Evolutionary conservation across 192 early-diverging fungal genomes (phyloP), one percentile per base, ranked within the genome.

Genomic region (Phlyctochytrium bullatum): DNA sequence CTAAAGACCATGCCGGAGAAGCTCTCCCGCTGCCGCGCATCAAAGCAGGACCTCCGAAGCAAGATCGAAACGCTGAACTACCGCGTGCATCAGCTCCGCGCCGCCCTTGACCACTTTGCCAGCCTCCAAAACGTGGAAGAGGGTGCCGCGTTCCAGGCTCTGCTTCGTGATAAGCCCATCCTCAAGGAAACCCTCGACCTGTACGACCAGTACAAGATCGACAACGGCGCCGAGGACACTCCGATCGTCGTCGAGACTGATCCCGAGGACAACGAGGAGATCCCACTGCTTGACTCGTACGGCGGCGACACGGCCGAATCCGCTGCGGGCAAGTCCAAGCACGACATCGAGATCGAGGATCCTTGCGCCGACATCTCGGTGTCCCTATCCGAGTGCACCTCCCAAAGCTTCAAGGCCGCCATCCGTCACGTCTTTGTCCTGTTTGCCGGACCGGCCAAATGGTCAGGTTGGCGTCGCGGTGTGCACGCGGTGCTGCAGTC

Each of bases 171-270:
- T 20, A 73, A 78, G 35, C 65, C 61, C 1, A 66, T 70, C 30
- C 35, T 91, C 23, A 79, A 84, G 32, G 64, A 67, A 25, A 83
- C 90, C 0, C 78, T 91, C 30, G 63, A 72, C 20, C 78, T 73
- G 12, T 92, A 87, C 56, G 83, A 88, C 16, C 82, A 84, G 25
- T 92, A 87, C 56, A 80, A 72, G 72, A 58, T 69, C 29, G 69
- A 68, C 1, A 64, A 76, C n/a, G 78, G 76, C 58, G 70, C 66
- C 33, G 66, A 61, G 1, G 66, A 64, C 25, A 62, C 71, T 36
- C 30, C 1, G 34, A 62, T 67, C 2, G 28, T 33, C n/a, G 35
- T n/a, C 3, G 40, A 16, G 10, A 31, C 2, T n/a, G 73, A 64
- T 24, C 50, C 58, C 28, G 59, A 2, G 29, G 57, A 65, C 1